Base-by-base conservation (phyloP, 306 rosid species). In the Myrica gale region DNA sequence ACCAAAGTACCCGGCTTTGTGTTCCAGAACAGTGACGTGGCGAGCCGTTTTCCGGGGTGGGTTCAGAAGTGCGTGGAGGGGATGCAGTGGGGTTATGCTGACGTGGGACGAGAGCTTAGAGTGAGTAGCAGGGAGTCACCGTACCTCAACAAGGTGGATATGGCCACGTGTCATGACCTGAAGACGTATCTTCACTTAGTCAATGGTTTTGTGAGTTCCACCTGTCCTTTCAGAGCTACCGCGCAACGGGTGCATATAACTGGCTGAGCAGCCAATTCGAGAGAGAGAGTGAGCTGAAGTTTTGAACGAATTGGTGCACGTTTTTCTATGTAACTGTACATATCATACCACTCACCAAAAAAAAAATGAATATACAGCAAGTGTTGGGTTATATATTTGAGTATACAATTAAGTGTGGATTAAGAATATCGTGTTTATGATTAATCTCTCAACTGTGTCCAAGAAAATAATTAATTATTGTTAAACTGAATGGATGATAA, bases 121-220 rank as follows among this genome's bases (percentile, higher is more conserved):
- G 50, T 79, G 1, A 73, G 83, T 47, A 79, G 78, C 51, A 73
- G 69, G 45, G 74, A 53, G 5, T 73, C 62, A 3, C 78, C 78
- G 5, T 56, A 66, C 78, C 71, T 73, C 17, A 42, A 1, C 21
- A 42, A 69, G 15, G 48, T 48, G 0, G 43, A 74, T 51, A 55
- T 74, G 0, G 83, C 61, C 74, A 79, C 78, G 9, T 79, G 78
- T 79, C 83, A 79, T 5, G 78, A 79, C 42, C 52, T 79, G 32
- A 79, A 79, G 70, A 79, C 83, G 0, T 79, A 79, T 45, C 73
- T 79, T 13, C 78, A 79, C 13, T 47, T 79, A 42, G 83, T 79
- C 5, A 76, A 66, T 2, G 83, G 72, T 13, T 78, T 45, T 46
- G 74, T 67, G n/a, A 73, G 78, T 21, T 78, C 76, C 19, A 61